Conservation (phyloP, 345 rosid species). For the Heritiera fomes region DNA sequence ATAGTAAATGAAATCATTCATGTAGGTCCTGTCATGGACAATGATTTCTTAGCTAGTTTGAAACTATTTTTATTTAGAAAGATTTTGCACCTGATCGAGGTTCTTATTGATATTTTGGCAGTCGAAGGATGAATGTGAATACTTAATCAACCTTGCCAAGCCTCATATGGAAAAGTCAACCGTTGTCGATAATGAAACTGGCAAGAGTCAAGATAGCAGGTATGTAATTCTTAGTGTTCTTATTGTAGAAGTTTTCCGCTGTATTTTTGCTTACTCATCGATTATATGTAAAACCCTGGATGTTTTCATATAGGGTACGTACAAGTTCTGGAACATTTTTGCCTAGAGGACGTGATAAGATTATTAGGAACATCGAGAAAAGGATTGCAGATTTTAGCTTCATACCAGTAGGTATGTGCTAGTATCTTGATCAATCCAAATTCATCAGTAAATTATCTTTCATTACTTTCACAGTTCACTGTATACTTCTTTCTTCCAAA, state of each 20-base stretch:
- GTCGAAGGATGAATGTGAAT: conserved; percentile 76
- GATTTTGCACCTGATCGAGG: background rate
- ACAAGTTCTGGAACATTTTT: conserved; percentile 92
- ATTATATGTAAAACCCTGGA: background rate
- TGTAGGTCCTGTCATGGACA: background rate
- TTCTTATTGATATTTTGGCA: conserved; percentile 32
- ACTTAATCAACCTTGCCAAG: conserved; percentile 72
- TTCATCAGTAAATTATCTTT: background rate
- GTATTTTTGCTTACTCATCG: background rate
- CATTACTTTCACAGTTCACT: background rate
- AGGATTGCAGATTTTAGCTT: conserved; percentile 87
- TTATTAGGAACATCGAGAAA: conserved; percentile 69
- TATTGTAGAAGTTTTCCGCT: background rate
- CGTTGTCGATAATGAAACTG: conserved; percentile 80
- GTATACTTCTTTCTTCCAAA: background rate
- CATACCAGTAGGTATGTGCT: conserved; percentile 73
- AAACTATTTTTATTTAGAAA: too few species aligned
- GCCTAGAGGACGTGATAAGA: conserved; percentile 73
- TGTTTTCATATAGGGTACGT: conserved; percentile 58
- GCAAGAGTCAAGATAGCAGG: conserved; percentile 92
- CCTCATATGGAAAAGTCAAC: conserved; percentile 83
- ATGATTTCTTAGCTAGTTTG: background rate
- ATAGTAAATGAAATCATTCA: background rate
- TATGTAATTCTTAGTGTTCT: conserved; percentile 9
- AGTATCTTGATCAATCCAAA: background rate